A percentile compares a stretch with the other conserved stretches of the same genome.
phyloP scores from a whole-genome alignment of 2,329 filamentous ascomycete species.

The Aureobasidium sp. region DNA sequence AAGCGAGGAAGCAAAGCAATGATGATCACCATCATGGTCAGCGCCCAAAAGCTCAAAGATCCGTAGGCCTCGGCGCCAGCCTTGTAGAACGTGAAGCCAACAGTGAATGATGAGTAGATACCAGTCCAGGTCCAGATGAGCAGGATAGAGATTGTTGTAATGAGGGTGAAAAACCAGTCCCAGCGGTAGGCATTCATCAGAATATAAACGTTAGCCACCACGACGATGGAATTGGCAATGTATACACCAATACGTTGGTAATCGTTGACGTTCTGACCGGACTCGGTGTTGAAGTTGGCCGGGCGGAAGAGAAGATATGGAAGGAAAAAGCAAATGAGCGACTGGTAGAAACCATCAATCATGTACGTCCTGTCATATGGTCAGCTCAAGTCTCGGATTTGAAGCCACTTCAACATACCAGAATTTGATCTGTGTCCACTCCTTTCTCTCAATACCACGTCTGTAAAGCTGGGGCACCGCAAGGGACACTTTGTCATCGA shows the following conservation, averaged over 20 bases:
- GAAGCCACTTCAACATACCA: constrained; percentile 57
- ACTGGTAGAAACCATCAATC: constrained; percentile 91
- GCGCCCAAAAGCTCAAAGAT: constrained; percentile 78
- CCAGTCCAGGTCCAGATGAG: constrained; percentile 96
- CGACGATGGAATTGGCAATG: constrained; percentile 73
- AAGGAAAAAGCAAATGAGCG: constrained; percentile 86
- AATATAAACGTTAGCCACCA: constrained; percentile 90
- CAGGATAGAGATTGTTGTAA: constrained; percentile 73
- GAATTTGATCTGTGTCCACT: constrained; percentile 95
- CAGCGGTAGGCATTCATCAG: constrained; percentile 94
- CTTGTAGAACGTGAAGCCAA: constrained; percentile 63
- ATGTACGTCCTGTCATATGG: constrained; percentile 60
- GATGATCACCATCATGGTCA: constrained; percentile 69
- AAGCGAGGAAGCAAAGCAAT: constrained; percentile 85
- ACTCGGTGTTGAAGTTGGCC: constrained; percentile 62
- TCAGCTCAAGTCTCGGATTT: not conserved
- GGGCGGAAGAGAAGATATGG: constrained; percentile 71
- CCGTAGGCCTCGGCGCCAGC: constrained; percentile 73
- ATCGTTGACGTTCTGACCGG: constrained; percentile 70
- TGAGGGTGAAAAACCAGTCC: constrained; percentile 91
- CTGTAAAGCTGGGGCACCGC: constrained; percentile 94
- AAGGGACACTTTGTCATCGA: constrained; percentile 86
- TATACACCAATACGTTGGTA: constrained; percentile 80
- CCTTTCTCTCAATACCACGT: constrained; percentile 86
- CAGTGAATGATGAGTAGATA: constrained; percentile 62